Percentiles rank a stretch among this genome's conserved stretches.
Evolutionary conservation across 352 stramenopile genomes (phyloP).

Genomic region (Phytophthora podocarpi): DNA sequence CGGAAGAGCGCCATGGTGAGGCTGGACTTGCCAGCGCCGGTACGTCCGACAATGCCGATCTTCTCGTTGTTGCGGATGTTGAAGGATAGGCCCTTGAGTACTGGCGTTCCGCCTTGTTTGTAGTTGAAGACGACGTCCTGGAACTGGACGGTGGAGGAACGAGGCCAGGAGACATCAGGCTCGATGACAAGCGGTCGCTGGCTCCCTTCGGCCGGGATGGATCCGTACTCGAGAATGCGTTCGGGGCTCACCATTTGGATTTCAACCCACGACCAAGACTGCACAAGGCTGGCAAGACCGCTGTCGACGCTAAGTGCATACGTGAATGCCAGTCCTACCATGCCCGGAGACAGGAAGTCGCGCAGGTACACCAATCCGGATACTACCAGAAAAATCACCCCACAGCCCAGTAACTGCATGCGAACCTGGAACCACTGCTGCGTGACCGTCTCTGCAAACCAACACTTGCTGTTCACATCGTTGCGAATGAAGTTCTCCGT

Average conservation of each 20-base stretch:
- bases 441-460: slow-evolving; percentile 32
- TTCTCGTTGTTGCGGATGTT: slow-evolving; percentile 55
- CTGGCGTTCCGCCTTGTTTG: slow-evolving; percentile 40
- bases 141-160: slow-evolving; percentile 74
- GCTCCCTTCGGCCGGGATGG: slow-evolving; percentile 30
- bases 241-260: slow-evolving; percentile 66
- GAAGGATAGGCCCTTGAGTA: slow-evolving; percentile 72
- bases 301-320: slow-evolving; percentile 87
- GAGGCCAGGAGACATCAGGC: slow-evolving; percentile 70
- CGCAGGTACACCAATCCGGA: slow-evolving; percentile 41
- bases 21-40: slow-evolving; percentile 82
- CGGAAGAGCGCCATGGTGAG: slow-evolving; percentile 87
- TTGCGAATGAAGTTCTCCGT: slow-evolving; percentile 32
- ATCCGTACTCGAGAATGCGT: slow-evolving; percentile 46
- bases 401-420: slow-evolving; percentile 54
- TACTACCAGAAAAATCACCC: slow-evolving; percentile 45
- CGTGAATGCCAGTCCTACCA: slow-evolving; percentile 88
- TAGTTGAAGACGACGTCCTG: slow-evolving; percentile 84
- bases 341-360: slow-evolving; percentile 47
- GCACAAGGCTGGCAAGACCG: slow-evolving; percentile 73
- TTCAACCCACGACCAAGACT: slow-evolving; percentile 49
- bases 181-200: slow-evolving; percentile 13
- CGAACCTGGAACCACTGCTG: slow-evolving; percentile 54
- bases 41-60: slow-evolving; percentile 89
- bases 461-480: slow-evolving; percentile 37